Conservation (phyloP, 169 alveolate species). For the Amoebophrya sp. region DNA sequence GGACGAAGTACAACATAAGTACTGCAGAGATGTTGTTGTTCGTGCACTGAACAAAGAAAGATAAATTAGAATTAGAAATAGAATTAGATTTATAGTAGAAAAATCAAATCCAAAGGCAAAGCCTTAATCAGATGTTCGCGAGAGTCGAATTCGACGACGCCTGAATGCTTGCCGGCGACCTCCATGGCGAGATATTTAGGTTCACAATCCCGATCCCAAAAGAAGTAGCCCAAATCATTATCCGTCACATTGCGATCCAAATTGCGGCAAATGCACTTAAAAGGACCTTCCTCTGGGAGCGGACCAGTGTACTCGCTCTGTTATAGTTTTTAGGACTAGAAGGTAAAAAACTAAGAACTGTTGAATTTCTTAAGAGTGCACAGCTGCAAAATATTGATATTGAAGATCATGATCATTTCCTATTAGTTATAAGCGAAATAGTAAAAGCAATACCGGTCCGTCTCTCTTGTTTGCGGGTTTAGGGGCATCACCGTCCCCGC, state of each 20-base stretch:
- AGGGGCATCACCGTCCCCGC: too few relatives aligned
- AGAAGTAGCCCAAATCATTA: neutral
- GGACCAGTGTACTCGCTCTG: neutral
- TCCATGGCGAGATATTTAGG: neutral
- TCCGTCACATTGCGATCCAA: neutral
- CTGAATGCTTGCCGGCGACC: neutral
- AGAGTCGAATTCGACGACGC: neutral
- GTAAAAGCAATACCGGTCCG: neutral
- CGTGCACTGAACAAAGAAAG: too few relatives aligned
- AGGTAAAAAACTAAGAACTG: neutral
- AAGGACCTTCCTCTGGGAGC: neutral
- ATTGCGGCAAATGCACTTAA: neutral
- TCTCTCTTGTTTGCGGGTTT: neutral
- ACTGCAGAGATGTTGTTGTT: too few relatives aligned
- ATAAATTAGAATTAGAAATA: too few relatives aligned
- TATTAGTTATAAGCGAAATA: neutral
- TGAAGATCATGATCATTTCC: neutral
- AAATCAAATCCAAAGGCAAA: too few relatives aligned
- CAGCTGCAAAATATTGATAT: neutral
- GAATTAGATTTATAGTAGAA: too few relatives aligned
- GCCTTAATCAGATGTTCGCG: too few relatives aligned
- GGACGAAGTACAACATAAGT: too few relatives aligned
- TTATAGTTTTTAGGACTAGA: neutral
- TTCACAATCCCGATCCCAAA: constrained; percentile 16
- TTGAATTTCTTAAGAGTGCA: neutral